Conservation (phyloP, 2,329 filamentous ascomycete species). For the Allantophomopsis cytisporea region DNA sequence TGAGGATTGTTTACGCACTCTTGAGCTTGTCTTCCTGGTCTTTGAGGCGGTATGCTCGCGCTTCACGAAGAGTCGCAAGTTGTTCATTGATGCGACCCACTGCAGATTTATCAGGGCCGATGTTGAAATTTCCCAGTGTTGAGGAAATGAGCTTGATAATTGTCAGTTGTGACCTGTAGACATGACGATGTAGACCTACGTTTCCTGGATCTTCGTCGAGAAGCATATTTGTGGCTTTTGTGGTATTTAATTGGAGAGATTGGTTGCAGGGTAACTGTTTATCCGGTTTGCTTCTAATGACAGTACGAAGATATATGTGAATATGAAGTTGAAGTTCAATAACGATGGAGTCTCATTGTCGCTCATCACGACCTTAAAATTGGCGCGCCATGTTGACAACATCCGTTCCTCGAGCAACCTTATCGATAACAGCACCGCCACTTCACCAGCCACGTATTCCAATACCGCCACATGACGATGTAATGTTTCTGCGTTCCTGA, state of each 20-base stretch:
- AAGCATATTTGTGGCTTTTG: conserved; percentile 51
- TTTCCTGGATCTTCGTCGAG: conserved; percentile 87
- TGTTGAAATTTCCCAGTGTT: conserved; percentile 92
- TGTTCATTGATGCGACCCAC: conserved; percentile 76
- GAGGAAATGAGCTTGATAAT: conserved; percentile 66
- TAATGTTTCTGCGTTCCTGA: too few relatives aligned
- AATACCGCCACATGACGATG: too few relatives aligned
- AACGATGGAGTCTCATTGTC: too few relatives aligned
- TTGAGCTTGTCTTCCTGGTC: conserved; percentile 55
- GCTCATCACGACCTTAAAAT: too few relatives aligned
- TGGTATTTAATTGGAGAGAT: neutral
- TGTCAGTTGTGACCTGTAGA: conserved; percentile 3
- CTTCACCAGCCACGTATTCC: too few relatives aligned
- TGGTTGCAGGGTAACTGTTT: neutral
- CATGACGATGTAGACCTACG: conserved; percentile 33
- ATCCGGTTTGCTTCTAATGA: too few relatives aligned
- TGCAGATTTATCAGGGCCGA: conserved; percentile 71
- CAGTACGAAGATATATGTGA: too few relatives aligned
- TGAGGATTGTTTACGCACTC: conserved; percentile 24
- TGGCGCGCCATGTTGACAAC: too few relatives aligned
- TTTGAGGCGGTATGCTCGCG: conserved; percentile 64
- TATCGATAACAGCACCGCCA: too few relatives aligned
- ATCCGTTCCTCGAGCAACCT: too few relatives aligned
- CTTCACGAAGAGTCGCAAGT: conserved; percentile 68
- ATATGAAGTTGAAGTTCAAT: neutral